Conservation (phyloP, 2,329 filamentous ascomycete species). For the Monosporascus ibericus region DNA sequence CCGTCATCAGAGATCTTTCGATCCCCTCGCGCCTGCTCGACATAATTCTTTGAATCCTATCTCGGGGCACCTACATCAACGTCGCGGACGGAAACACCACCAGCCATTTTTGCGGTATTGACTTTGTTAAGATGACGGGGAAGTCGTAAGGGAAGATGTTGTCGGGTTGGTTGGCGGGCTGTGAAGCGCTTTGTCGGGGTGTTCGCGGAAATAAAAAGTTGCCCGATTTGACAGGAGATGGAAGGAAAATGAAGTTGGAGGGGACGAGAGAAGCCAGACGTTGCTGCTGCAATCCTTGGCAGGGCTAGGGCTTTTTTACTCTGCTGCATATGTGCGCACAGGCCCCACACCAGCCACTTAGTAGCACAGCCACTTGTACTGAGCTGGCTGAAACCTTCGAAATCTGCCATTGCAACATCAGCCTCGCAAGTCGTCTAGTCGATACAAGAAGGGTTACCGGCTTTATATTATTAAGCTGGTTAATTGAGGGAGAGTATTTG, state of each 20-base stretch:
- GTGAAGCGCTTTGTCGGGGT: background rate
- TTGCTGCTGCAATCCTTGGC: background rate
- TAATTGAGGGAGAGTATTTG: too few species aligned
- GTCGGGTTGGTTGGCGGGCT: background rate
- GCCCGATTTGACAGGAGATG: background rate
- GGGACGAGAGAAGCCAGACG: background rate
- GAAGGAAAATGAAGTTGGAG: background rate
- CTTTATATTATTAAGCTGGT: too few species aligned
- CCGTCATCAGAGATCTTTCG: slow-evolving; percentile 69
- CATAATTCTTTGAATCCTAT: background rate
- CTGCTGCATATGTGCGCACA: background rate
- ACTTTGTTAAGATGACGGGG: slow-evolving; percentile 7
- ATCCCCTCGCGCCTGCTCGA: slow-evolving; percentile 67
- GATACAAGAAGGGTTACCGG: too few species aligned
- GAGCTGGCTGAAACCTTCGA: too few species aligned
- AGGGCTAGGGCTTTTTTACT: background rate
- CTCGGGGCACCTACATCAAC: slow-evolving; percentile 63
- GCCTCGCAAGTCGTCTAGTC: too few species aligned
- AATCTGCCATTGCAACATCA: too few species aligned
- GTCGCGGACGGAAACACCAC: slow-evolving; percentile 77
- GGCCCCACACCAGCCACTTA: too few species aligned
- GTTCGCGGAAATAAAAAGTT: background rate
- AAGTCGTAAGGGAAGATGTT: background rate
- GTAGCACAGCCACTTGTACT: too few species aligned
- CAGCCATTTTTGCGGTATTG: slow-evolving; percentile 65